Evolutionary conservation across 1,139 yeast species (phyloP), one percentile per base, ranked within the genome.

Genomic region (Eremothecium gossypii): DNA sequence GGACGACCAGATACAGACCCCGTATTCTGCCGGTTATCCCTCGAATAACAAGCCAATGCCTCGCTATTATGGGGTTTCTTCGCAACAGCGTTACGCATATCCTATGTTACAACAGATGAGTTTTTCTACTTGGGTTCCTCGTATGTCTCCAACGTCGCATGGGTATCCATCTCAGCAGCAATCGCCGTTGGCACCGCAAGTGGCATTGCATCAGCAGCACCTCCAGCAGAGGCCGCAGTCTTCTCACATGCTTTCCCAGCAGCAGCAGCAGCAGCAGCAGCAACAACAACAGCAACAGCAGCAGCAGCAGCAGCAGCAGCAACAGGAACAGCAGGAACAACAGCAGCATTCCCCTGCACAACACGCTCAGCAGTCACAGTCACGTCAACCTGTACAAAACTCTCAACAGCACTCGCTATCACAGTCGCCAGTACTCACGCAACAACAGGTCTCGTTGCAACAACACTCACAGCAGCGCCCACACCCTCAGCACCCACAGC

Each of bases 221-320:
- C n/a, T 49, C 43, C 33, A 43, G 41, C 35, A 36, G 38, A 30
- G 40, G 44, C 2, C 39, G 41, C 41, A 47, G 48, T 23, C 41
- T 11, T 12, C 29, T 37, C 39, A 12, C 10, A 11, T 17, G 26
- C 28, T 17, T 7, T n/a, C 30, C 4, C 40, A 35, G 29, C 40
- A 27, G 17, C 39, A 27, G n/a, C 43, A 17, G 12, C 36, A 29
- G 11, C 41, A 29, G 11, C 41, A 30, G 34, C 42, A 32, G 33
- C 11, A 6, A 17, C 48, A 45, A 23, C 30, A 41, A 26, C 49
- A 49, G 26, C 50, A 36, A 27, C 50, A 35, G 26, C 41, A 39
- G 27, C 46, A 17, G 13, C 41, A 23, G 17, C 42, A 29, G 23
- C 17, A 12, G 26, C 41, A 9, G 14, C 37, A 31, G 30, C 26